Base-by-base conservation (phyloP, 345 rosid species). In the Linum tenue region DNA sequence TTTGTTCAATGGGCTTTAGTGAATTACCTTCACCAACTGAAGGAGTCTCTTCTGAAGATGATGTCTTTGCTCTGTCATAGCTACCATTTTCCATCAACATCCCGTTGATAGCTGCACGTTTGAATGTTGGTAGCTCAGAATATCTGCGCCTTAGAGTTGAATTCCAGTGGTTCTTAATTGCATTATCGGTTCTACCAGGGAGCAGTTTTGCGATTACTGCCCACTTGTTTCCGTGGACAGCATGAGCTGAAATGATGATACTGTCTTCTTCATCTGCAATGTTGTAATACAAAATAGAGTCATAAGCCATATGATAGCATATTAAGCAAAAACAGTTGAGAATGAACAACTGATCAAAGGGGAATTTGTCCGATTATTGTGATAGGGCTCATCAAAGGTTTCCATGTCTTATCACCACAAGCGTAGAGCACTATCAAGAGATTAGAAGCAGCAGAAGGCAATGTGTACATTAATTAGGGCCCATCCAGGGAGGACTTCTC, bases 221-320 rank as follows among this genome's bases (percentile, higher is more conserved):
- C 53, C 53, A 48, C 53, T 48, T 48, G 53, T 48, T 48, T 1
- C 53, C 53, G 53, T 48, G 53, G 53, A 48, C 11, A 15, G 53
- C 7, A 15, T 48, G 53, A 3, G 53, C 53, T 2, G 14, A 15
- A 15, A 48, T 15, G 53, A 48, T 48, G 53, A 48, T 3, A 3
- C 14, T 15, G 53, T 48, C 53, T 15, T 48, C 53, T 74, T 87
- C 96, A 58, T 84, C 97, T 92, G 77, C 75, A 79, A 22, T 5
- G 55, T 60, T 48, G 50, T 56, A 72, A 48, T 59, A 55, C 15
- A 70, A 15, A 59, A 57, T 48, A 35, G 66, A 64, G 31, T 48
- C 53, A 48, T 48, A 12, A 48, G 14, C 31, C 53, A 48, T 15
- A 9, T 48, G 53, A 48, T 48, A 48, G 53, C 53, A 48, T 48